A percentile compares a stretch with the other conserved stretches of the same genome.
Conservation (phyloP, 2,329 filamentous ascomycete species). For the Fusarium circinatum region DNA sequence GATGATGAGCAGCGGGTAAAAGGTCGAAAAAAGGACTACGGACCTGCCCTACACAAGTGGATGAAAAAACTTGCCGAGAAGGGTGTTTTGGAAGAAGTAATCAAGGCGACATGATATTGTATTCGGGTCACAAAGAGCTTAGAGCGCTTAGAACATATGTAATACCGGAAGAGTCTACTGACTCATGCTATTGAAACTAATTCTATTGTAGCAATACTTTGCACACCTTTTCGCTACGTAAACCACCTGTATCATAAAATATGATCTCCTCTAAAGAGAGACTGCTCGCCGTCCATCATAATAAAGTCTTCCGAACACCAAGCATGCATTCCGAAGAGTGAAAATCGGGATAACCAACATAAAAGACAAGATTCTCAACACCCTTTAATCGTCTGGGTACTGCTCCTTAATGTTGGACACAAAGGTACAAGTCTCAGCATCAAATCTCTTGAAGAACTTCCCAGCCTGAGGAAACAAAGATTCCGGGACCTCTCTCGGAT, state of each 20-base stretch:
- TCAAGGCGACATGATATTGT: conserved; percentile 38
- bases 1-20: conserved; percentile 64
- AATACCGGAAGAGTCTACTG: not conserved
- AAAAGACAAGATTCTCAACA: not conserved
- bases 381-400: conserved; percentile 81
- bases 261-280: not conserved
- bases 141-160: not conserved
- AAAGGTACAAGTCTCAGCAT: conserved; percentile 72
- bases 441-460: conserved; percentile 89
- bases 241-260: not conserved
- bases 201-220: conserved; percentile 1
- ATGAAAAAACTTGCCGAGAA: conserved; percentile 75
- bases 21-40: conserved; percentile 73
- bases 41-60: conserved; percentile 75
- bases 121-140: not conserved
- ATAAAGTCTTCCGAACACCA: conserved; percentile 2
- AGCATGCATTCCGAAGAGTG: conserved; percentile 3
- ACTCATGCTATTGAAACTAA: conserved; percentile 9
- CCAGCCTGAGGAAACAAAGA: conserved; percentile 77
- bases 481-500: conserved; percentile 59
- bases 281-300: not conserved
- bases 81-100: conserved; percentile 63
- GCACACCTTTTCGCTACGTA: not conserved
- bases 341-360: not conserved
- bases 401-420: conserved; percentile 83